Base-by-base conservation (phyloP, 1,284 basidiomycete species). In the Heliocybe sulcata region DNA sequence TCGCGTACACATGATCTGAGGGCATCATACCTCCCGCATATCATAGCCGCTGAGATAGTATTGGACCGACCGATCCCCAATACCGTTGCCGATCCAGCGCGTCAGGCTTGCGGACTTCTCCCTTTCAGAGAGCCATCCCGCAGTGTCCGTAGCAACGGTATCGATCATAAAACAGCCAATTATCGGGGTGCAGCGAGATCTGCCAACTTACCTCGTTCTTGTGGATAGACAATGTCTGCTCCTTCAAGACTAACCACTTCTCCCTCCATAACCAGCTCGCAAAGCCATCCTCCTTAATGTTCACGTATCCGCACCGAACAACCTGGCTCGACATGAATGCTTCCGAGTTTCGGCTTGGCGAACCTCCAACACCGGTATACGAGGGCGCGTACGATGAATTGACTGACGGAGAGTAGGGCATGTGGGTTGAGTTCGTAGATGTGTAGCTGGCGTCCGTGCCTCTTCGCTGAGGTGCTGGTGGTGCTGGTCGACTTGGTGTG, bases 221-320 rank as follows among this genome's bases (percentile, higher is more conserved):
- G 71, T 94, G 92, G 58, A 98, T 85, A 42, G 83, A 81, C 53
- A 99, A 72, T 14, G 85, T 81, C 64, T 85, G 81, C 58, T 94
- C 92, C 62, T 86, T 90, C 57, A 98, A 76, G 3, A 95, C 81
- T 49, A 98, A 75, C 90, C 90, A 98, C 65, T 92, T 89, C 66
- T 91, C 85, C 68, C 88, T 85, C 89, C 96, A 98, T 55, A 98
- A 81, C 81, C 92, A 95, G 60, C 90, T 92, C 14, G 92, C 83
- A 60, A 97, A 82, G 0, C 91, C 88, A 56, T 95, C 92, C 68
- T 95, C 94, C 76, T 96, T 96, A 60, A 95, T 76, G 64, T 79
- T 87, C 38, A 90, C 91, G 22, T 73, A 71, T 3, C 93, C 94
- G 55, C 74, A 76, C 52, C 88, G 72, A 27, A 93, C 74, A 53